phyloP scores from a whole-genome alignment of 805 yeast genomes.

The Saccharomycopsis sp. region DNA sequence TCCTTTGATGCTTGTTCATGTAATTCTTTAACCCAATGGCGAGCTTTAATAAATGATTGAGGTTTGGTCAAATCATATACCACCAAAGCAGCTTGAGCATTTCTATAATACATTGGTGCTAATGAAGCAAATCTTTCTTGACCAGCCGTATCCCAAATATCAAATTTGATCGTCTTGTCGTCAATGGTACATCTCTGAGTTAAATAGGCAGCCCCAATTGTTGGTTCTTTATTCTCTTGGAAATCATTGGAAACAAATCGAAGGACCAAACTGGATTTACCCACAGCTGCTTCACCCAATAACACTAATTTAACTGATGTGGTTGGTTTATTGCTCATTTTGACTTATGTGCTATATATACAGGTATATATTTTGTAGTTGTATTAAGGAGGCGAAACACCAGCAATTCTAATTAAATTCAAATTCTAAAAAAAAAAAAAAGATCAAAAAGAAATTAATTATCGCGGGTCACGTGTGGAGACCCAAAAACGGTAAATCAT shows the following conservation, averaged over 20 bases:
- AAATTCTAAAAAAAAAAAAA: not conserved
- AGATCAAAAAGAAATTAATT: too few species aligned
- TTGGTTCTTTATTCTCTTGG: constrained; percentile 95
- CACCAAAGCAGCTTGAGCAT: constrained; percentile 94
- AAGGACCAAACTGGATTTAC: constrained; percentile 86
- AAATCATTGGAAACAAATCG: constrained; percentile 92
- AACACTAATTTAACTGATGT: constrained; percentile 84
- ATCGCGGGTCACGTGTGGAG: too few species aligned
- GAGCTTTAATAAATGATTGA: constrained; percentile 88
- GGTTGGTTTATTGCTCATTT: constrained; percentile 37
- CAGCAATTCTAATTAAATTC: not conserved
- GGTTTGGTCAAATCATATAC: constrained; percentile 95
- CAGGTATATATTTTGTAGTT: too few species aligned
- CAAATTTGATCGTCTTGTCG: constrained; percentile 81
- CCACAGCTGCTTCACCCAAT: constrained; percentile 97
- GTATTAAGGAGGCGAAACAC: too few species aligned
- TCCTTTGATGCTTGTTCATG: constrained; percentile 93
- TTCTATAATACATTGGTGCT: constrained; percentile 96
- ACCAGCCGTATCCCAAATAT: constrained; percentile 97
- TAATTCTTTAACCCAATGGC: constrained; percentile 96
- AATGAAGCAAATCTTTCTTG: constrained; percentile 94
- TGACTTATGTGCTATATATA: too few species aligned
- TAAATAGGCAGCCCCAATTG: constrained; percentile 95
- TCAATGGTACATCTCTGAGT: constrained; percentile 91
- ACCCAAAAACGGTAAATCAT: too few species aligned